Evolutionary conservation across 2,329 filamentous ascomycete species (phyloP).

Genomic region (Trichophyton schoenleinii): DNA sequence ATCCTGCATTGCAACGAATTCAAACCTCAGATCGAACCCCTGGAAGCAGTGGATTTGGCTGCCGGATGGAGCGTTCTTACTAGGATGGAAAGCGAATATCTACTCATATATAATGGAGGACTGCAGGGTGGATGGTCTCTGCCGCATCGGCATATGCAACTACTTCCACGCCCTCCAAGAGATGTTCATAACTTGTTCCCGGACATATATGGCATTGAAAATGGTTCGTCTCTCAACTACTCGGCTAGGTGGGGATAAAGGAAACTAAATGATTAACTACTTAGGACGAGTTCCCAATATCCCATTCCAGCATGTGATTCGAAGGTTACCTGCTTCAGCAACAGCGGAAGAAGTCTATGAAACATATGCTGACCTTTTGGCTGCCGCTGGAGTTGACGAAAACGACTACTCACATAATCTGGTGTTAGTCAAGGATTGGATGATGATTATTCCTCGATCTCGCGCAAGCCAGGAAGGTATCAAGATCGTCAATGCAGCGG

Average conservation of each 20-base stretch:
- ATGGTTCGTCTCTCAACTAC: slow-evolving; percentile 4
- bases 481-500: slow-evolving; percentile 17
- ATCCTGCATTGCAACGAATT: slow-evolving; percentile 16
- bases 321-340: not conserved
- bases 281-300: slow-evolving; percentile 11
- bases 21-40: slow-evolving; percentile 13
- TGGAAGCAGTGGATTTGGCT: slow-evolving; percentile 11
- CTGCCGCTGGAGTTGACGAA: slow-evolving; percentile 8
- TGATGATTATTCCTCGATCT: slow-evolving; percentile 38
- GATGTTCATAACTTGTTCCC: slow-evolving; percentile 12
- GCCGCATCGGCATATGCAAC: slow-evolving; percentile 13
- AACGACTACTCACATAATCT: slow-evolving; percentile 32
- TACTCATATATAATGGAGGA: slow-evolving; percentile 14
- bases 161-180: slow-evolving; percentile 10
- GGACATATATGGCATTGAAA: slow-evolving; percentile 12
- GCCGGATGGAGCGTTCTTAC: slow-evolving; percentile 12
- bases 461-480: slow-evolving; percentile 17
- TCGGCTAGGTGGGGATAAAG: not conserved
- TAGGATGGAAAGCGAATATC: slow-evolving; percentile 9
- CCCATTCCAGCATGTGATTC: slow-evolving; percentile 9
- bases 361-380: slow-evolving; percentile 10
- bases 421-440: slow-evolving; percentile 31
- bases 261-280: not conserved
- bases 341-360: slow-evolving; percentile 5
- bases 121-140: slow-evolving; percentile 13